Conservation (phyloP, 2,329 filamentous ascomycete genomes). For the Colletotrichum spinosum region DNA sequence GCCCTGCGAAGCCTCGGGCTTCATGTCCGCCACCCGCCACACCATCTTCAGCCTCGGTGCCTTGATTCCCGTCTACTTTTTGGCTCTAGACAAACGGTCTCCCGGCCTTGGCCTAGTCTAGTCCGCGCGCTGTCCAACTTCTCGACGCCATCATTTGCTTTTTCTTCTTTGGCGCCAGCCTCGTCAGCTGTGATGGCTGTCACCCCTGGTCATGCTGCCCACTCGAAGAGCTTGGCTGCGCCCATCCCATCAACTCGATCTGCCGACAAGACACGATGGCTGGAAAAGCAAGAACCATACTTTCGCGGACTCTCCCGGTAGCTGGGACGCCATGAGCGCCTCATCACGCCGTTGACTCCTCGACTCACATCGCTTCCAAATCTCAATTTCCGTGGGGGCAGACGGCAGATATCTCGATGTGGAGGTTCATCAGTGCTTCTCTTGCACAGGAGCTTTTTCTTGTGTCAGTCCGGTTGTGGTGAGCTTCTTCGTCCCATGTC, state of each 20-base stretch:
- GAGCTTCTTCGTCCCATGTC: slow-evolving; percentile 26
- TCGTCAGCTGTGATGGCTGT: not conserved
- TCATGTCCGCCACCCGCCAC: slow-evolving; percentile 18
- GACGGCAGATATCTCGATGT: slow-evolving; percentile 13
- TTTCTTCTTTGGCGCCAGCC: not conserved
- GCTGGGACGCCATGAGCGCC: slow-evolving; percentile 13
- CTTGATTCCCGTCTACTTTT: not conserved
- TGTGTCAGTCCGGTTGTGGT: slow-evolving; percentile 9
- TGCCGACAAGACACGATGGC: no score
- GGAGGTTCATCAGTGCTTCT: not conserved
- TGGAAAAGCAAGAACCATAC: no score
- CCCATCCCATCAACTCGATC: no score
- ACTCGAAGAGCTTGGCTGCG: no score
- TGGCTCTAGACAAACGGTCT: slow-evolving; percentile 1
- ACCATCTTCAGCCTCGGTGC: slow-evolving; percentile 11
- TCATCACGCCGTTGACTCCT: not conserved
- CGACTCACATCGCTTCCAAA: not conserved
- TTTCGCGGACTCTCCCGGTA: not conserved
- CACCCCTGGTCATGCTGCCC: not conserved
- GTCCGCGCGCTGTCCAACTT: not conserved
- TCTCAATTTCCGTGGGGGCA: not conserved
- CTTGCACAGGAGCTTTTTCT: not conserved
- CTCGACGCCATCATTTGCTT: not conserved
- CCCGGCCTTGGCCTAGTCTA: slow-evolving; percentile 11
- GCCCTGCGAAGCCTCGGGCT: slow-evolving; percentile 4